These are phyloP conservation scores for Alternaria infectoria DNA, from an alignment of 2,329 filamentous ascomycete genomes.

Conservation along the genomic window DNA sequence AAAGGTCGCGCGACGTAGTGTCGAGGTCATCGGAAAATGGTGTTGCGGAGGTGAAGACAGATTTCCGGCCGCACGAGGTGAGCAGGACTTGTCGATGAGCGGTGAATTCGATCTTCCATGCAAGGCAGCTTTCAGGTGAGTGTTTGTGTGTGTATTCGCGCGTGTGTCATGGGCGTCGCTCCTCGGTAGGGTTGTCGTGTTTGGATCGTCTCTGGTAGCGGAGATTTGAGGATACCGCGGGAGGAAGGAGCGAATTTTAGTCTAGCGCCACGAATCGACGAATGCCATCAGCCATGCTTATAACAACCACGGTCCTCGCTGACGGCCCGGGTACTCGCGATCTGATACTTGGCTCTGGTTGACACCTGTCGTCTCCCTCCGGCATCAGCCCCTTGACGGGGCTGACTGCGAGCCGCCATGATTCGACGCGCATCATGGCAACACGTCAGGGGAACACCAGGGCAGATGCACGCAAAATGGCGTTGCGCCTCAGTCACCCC, in stretches of 20 bases:
- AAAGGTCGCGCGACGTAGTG: slow-evolving; percentile 23
- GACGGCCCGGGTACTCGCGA: slow-evolving; percentile 20
- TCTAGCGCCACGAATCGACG: slow-evolving; percentile 12
- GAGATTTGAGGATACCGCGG: slow-evolving; percentile 28
- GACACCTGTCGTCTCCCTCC: slow-evolving; percentile 4
- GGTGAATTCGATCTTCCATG: slow-evolving; percentile 36
- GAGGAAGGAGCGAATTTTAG: slow-evolving; percentile 30
- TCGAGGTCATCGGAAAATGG: slow-evolving; percentile 41
- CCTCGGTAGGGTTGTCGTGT: slow-evolving; percentile 22
- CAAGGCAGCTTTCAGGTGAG: slow-evolving; percentile 26
- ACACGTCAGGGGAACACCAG: slow-evolving; percentile 16
- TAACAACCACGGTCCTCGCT: slow-evolving; percentile 7
- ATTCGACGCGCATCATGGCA: slow-evolving; percentile 1
- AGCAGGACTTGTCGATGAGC: slow-evolving; percentile 21
- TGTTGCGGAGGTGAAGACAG: slow-evolving; percentile 21
- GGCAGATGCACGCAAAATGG: slow-evolving; percentile 6
- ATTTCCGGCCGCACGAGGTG: slow-evolving; percentile 12
- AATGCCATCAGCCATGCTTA: slow-evolving; percentile 10
- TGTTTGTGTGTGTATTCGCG: slow-evolving; percentile 2
- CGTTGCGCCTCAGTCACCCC: slow-evolving; percentile 14
- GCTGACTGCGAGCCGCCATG: slow-evolving; percentile 1
- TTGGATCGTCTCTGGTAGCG: slow-evolving; percentile 21
- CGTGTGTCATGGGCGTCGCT: slow-evolving; percentile 17
- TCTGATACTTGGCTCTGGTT: slow-evolving; percentile 6
- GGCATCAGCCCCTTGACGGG: neutral